phyloP scores from a whole-genome alignment of 768 basidiomycete genomes.

The Auriscalpium vulgare region DNA sequence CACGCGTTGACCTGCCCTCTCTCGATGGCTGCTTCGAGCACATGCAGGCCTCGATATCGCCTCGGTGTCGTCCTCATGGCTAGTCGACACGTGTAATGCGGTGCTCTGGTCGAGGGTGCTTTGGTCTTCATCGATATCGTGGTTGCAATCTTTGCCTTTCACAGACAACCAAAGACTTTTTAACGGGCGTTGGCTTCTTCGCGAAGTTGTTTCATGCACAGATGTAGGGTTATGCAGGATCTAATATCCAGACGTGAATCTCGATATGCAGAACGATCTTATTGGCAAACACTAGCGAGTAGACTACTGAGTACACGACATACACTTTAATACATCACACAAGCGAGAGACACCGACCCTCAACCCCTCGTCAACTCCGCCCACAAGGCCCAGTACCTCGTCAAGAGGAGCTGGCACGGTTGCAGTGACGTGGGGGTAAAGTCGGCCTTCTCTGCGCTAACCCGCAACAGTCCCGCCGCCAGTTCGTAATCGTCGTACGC shows the following conservation, averaged over 20 bases:
- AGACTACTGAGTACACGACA: not conserved
- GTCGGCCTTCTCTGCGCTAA: not conserved
- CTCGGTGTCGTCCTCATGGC: not conserved
- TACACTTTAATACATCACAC: not conserved
- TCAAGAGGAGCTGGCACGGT: not conserved
- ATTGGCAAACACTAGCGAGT: not conserved
- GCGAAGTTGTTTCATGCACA: not conserved
- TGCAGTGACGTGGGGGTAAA: not conserved
- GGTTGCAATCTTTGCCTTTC: not conserved
- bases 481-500: constrained; percentile 7
- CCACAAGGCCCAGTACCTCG: not conserved
- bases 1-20: no score
- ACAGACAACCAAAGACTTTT: not conserved
- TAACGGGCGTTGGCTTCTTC: not conserved
- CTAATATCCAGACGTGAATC: no score
- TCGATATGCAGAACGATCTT: not conserved
- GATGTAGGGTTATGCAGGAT: no score
- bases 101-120: not conserved
- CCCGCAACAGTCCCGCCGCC: not conserved
- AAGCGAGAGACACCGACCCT: not conserved
- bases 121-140: not conserved
- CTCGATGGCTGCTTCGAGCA: no score
- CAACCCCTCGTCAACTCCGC: not conserved
- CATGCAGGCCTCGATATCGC: no score
- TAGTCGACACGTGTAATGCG: not conserved